Evolutionary conservation across 352 stramenopile species (phyloP).

Genomic region (Globisporangium spiculum): DNA sequence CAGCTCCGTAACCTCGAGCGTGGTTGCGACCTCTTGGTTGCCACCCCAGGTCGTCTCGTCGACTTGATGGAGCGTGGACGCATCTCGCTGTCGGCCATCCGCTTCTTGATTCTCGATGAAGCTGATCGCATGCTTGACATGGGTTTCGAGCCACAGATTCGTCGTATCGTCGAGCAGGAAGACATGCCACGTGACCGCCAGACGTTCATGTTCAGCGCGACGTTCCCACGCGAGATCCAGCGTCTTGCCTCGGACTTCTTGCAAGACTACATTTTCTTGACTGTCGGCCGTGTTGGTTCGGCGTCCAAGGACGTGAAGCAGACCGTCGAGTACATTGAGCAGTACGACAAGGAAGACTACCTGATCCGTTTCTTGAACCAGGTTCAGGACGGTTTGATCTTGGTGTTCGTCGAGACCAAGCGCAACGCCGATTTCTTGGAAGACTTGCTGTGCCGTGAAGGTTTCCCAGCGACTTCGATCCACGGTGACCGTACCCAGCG

Average conservation of each 20-base stretch:
- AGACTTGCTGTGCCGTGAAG: conserved; percentile 91
- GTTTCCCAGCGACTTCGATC: conserved; percentile 93
- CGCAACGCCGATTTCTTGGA: conserved; percentile 95
- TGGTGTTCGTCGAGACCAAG: conserved; percentile 99
- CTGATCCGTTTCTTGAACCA: conserved; percentile 96
- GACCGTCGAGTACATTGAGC: conserved; percentile 95
- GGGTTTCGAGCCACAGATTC: conserved; percentile 99
- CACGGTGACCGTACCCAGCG: conserved; percentile 97
- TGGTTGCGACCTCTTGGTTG: conserved; percentile 96
- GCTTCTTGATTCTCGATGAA: conserved; percentile 98
- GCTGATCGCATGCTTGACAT: conserved; percentile 99
- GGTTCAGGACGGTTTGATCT: conserved; percentile 88
- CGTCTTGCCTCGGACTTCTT: conserved; percentile 97
- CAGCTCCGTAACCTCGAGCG: conserved; percentile 86
- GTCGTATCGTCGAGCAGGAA: conserved; percentile 97
- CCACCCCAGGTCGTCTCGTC: conserved; percentile 96
- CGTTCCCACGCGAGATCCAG: conserved; percentile 98
- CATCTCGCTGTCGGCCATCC: conserved; percentile 89
- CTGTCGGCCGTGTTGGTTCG: conserved; percentile 96
- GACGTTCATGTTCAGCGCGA: conserved; percentile 99
- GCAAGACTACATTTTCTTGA: conserved; percentile 99
- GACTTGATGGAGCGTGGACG: conserved; percentile 95
- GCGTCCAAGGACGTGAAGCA: conserved; percentile 98
- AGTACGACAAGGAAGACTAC: conserved; percentile 96
- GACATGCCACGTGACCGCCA: conserved; percentile 97